Evolutionary conservation across 495 filamentous ascomycete genomes (phyloP), one percentile per base, ranked within the genome.

Genomic region (Penicillium taxi): DNA sequence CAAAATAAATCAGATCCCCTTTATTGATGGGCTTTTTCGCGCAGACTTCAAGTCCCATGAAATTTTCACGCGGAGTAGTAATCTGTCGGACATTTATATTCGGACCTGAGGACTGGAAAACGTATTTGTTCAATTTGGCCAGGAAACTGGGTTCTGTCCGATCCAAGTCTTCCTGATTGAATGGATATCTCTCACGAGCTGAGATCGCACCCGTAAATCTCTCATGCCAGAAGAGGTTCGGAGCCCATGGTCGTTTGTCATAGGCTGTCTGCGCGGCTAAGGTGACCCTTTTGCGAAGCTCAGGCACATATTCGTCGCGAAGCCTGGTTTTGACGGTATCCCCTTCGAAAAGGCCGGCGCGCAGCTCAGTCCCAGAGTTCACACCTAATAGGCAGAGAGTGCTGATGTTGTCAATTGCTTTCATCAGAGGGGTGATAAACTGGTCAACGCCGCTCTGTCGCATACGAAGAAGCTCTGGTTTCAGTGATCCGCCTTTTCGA

Each of bases 341-440:
- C 14, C 40, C 13, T 4, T 23, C 3, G 11, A 56, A 28, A 21
- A 47, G 36, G 6, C 24, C 34, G 4, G 27, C 16, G 9, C 36
- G 9, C 20, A 48, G 50, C 20, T 64, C 61, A 15, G 53, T 31
- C 53, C 56, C 59, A 12, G 42, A 39, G 19, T 52, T 49, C 17
- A 60, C 36, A 16, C 49, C 48, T 20, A 41, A 21, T 9, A 65
- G 44, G 25, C 53, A 46, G 13, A 63, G 49, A 24, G 44, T 47
- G 24, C 51, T 59, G 13, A 56, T 47, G 27, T 54, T 44, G 11
- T 56, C 41, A 5, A 54, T 12, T 0, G 59, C 41, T 16, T 47
- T 53, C 18, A 37, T 32, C 6, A 65, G 14, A 1, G 47, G 47
- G 6, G 48, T 44, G 4, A 56, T 36, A 16, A 63, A 61, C 6